Percentiles rank a stretch among this genome's conserved stretches.
These are phyloP conservation scores for Candida nanaspora DNA, from an alignment of 805 yeast genomes.

Conservation along the genomic window DNA sequence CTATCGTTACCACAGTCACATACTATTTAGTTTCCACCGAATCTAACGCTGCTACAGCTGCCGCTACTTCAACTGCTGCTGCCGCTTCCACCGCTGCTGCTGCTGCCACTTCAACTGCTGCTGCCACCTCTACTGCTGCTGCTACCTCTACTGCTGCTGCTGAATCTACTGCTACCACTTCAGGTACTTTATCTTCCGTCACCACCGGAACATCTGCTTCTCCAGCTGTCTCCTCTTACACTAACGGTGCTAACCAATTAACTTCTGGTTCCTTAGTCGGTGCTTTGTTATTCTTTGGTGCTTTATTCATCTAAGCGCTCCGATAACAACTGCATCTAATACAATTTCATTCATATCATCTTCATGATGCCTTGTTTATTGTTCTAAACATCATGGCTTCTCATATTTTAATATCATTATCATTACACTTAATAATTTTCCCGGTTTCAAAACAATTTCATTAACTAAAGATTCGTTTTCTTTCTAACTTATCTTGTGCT, in stretches of 20 bases:
- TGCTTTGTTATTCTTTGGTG: conserved; percentile 15
- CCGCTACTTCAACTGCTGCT: conserved; percentile 3
- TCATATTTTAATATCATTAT: too few species aligned
- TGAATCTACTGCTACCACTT: conserved; percentile 2
- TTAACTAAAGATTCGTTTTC: too few species aligned
- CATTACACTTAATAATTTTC: too few species aligned
- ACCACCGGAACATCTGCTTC: conserved; percentile 9
- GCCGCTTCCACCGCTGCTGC: conserved; percentile 5
- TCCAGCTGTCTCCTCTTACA: conserved; percentile 3
- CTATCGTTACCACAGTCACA: conserved; percentile 1
- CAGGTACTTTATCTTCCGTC: conserved; percentile 8
- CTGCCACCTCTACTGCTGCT: conserved; percentile 3
- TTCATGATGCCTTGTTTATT: too few species aligned
- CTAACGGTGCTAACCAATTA: conserved; percentile 13
- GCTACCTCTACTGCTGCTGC: background rate
- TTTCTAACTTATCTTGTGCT: too few species aligned
- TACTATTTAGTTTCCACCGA: conserved; percentile 1
- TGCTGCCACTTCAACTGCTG: background rate
- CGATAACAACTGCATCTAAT: too few species aligned
- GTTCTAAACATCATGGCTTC: too few species aligned
- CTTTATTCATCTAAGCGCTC: conserved; percentile 13
- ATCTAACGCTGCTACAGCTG: conserved; percentile 1
- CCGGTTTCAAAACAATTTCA: too few species aligned
- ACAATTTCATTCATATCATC: too few species aligned
- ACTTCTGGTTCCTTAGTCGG: conserved; percentile 18